A percentile compares a stretch with the other conserved stretches of the same genome.
phyloP scores from a whole-genome alignment of 2,329 filamentous ascomycete species.

The Hirsutella rhossiliensis region DNA sequence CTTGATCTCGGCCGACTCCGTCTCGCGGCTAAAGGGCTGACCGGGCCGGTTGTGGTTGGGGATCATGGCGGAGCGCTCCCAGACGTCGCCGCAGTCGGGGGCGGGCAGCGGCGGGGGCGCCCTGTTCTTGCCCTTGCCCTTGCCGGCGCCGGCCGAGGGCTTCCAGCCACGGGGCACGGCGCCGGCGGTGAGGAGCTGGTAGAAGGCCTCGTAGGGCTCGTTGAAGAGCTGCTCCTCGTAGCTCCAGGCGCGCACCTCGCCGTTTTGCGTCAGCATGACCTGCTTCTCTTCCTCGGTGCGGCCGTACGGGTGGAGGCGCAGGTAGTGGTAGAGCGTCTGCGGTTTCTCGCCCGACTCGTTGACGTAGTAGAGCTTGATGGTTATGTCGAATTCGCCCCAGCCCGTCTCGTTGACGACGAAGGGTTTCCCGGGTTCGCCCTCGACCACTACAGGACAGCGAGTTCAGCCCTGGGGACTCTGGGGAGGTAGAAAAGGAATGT shows the following conservation, averaged over 20 bases:
- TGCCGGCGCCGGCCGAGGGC: conserved; percentile 34
- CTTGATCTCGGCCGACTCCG: conserved; percentile 51
- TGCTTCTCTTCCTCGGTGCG: conserved; percentile 63
- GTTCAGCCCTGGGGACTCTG: background rate
- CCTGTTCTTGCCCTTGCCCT: conserved; percentile 34
- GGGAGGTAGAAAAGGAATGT: background rate
- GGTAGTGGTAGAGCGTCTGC: conserved; percentile 86
- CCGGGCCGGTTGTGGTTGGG: conserved; percentile 54
- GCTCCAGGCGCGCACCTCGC: conserved; percentile 62
- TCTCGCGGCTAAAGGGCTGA: conserved; percentile 63
- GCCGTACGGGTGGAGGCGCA: conserved; percentile 85
- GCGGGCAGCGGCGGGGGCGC: conserved; percentile 25
- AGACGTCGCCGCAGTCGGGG: conserved; percentile 35
- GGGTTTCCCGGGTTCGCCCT: conserved; percentile 52
- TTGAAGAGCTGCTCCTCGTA: conserved; percentile 97
- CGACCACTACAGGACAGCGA: conserved; percentile 41
- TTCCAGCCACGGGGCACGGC: conserved; percentile 39
- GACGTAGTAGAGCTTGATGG: conserved; percentile 88
- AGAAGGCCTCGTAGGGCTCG: conserved; percentile 88
- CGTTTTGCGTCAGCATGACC: conserved; percentile 43
- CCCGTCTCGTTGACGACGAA: conserved; percentile 88
- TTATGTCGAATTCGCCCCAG: conserved; percentile 97
- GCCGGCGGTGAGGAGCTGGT: conserved; percentile 70
- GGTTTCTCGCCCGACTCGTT: conserved; percentile 84
- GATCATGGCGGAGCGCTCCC: conserved; percentile 63